These are phyloP conservation scores for Venustampulla echinocandica DNA, from an alignment of 495 filamentous ascomycete species.

Conservation along the genomic window DNA sequence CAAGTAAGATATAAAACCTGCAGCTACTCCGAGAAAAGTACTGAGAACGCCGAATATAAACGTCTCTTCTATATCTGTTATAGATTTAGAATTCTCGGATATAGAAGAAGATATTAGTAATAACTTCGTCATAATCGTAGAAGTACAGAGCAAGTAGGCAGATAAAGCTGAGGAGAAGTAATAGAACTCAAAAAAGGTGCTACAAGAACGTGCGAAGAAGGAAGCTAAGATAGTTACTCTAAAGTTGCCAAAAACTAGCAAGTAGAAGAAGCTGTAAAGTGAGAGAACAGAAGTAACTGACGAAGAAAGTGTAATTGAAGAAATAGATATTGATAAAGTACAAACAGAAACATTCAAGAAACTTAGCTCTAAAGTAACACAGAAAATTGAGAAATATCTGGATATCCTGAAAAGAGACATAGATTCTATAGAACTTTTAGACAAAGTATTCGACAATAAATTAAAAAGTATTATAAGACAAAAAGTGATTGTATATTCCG, in stretches of 20 bases:
- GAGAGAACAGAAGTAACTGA: constrained; percentile 10
- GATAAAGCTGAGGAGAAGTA: neutral
- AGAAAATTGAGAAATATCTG: neutral
- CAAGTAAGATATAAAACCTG: too few species aligned
- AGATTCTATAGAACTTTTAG: neutral
- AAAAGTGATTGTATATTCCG: neutral
- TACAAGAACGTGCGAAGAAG: neutral
- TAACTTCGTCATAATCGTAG: too few species aligned
- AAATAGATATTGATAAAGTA: constrained; percentile 1
- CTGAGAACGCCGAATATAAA: neutral
- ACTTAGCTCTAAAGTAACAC: neutral
- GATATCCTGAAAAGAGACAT: neutral
- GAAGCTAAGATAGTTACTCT: neutral
- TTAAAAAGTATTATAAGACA: neutral
- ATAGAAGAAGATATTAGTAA: neutral
- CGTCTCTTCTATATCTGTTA: neutral
- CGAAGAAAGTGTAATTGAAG: constrained; percentile 14
- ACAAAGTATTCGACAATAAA: neutral
- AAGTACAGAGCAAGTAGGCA: neutral
- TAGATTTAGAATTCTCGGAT: neutral
- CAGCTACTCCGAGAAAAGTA: neutral
- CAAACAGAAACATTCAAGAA: neutral
- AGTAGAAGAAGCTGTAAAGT: neutral
- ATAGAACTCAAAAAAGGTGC: neutral
- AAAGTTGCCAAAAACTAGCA: neutral